Percentiles rank a stretch among this genome's conserved stretches.
Evolutionary conservation across 371 early-diverging fungal species (phyloP).

Genomic region (Mucor lusitanicus): DNA sequence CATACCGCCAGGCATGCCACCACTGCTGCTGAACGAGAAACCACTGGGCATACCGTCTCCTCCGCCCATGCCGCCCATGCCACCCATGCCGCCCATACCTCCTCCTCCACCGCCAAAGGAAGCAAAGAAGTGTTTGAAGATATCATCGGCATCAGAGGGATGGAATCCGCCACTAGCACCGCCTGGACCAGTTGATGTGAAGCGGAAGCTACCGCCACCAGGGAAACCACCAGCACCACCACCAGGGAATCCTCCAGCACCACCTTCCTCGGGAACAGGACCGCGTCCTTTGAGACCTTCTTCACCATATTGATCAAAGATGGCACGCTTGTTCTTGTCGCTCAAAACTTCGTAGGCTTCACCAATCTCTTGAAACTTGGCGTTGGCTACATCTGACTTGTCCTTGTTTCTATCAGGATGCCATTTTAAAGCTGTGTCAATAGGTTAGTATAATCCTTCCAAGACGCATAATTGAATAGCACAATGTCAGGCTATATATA

Average conservation of each 20-base stretch:
- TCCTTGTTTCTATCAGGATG: constrained; percentile 58
- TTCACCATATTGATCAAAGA: constrained; percentile 92
- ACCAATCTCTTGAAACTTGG: constrained; percentile 62
- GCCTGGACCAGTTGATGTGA: constrained; percentile 45
- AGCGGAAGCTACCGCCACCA: constrained; percentile 47
- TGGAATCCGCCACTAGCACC: constrained; percentile 51
- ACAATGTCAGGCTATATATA: no score
- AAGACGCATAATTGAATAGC: background rate
- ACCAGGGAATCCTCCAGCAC: constrained; percentile 41
- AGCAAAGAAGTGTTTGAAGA: constrained; percentile 87
- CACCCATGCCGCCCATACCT: constrained; percentile 5
- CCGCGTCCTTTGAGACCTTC: constrained; percentile 80
- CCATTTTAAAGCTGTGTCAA: constrained; percentile 49
- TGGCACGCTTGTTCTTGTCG: constrained; percentile 84
- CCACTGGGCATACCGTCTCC: constrained; percentile 16
- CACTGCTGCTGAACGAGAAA: constrained; percentile 10
- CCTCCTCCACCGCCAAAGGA: constrained; percentile 49
- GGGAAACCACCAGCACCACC: constrained; percentile 42
- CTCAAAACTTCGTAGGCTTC: constrained; percentile 98
- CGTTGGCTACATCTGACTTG: constrained; percentile 27
- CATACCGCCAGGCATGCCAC: constrained; percentile 11
- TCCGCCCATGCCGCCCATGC: constrained; percentile 10
- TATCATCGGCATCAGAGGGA: constrained; percentile 91
- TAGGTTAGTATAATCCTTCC: background rate
- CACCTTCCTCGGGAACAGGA: constrained; percentile 17